Conservation (phyloP, 371 early-diverging fungal species). For the Encephalitozoon hellem region DNA sequence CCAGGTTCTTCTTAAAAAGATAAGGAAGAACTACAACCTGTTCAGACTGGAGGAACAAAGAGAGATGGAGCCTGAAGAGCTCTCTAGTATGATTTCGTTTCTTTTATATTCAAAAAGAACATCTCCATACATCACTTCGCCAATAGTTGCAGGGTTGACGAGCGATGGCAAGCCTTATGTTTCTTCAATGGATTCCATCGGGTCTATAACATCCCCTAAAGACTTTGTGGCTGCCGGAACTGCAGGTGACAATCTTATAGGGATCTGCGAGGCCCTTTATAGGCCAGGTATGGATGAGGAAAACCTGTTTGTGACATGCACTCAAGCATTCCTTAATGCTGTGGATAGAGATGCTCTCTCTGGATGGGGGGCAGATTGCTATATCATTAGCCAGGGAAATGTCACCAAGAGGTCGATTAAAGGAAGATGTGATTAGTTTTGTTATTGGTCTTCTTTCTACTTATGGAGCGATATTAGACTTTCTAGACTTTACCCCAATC, state of each 20-base stretch:
- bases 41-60: slow-evolving; percentile 89
- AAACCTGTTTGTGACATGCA: slow-evolving; percentile 87
- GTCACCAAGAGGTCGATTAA: slow-evolving; percentile 48
- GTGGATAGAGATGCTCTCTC: slow-evolving; percentile 90
- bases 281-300: slow-evolving; percentile 88
- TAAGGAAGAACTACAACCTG: slow-evolving; percentile 85
- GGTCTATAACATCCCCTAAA: slow-evolving; percentile 80
- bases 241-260: slow-evolving; percentile 75
- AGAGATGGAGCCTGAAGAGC: slow-evolving; percentile 82
- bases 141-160: slow-evolving; percentile 86
- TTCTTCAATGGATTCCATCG: slow-evolving; percentile 87
- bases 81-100: slow-evolving; percentile 84
- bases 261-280: slow-evolving; percentile 94
- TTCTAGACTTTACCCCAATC: not conserved
- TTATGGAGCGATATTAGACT: not conserved
- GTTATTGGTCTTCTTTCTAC: not conserved
- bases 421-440: slow-evolving; percentile 57
- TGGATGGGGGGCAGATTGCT: slow-evolving; percentile 87
- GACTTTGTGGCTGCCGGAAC: slow-evolving; percentile 94
- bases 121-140: slow-evolving; percentile 85
- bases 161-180: slow-evolving; percentile 71
- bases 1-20: slow-evolving; percentile 72
- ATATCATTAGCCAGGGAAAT: slow-evolving; percentile 31
- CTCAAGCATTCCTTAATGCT: slow-evolving; percentile 87
- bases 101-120: slow-evolving; percentile 88